Evolutionary conservation across 2,329 filamentous ascomycete genomes (phyloP).

Genomic region (Monilinia fructigena): DNA sequence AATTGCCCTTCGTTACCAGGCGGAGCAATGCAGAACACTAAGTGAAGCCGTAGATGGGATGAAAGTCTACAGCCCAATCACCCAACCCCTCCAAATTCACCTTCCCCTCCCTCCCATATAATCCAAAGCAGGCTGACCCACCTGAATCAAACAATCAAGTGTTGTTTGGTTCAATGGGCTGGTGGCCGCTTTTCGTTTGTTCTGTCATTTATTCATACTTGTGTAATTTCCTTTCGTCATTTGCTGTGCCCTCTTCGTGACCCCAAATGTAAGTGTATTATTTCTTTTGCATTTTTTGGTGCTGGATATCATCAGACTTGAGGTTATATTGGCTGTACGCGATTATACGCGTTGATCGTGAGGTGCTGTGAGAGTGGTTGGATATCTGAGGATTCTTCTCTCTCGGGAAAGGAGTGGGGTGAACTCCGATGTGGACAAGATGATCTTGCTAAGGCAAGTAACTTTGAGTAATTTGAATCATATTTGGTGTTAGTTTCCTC

Average conservation of each 20-base stretch:
- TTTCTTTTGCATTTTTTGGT: conserved; percentile 7
- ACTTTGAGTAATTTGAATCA: neutral
- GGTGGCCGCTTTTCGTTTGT: conserved; percentile 1
- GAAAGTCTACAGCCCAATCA: conserved; percentile 2
- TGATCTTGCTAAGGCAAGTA: neutral
- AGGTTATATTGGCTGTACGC: neutral
- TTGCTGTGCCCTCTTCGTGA: neutral
- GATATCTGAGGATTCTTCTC: neutral
- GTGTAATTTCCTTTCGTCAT: no score
- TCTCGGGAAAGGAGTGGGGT: neutral
- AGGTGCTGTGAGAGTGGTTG: neutral
- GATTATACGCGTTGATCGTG: neutral
- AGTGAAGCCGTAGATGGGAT: neutral
- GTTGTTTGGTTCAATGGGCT: conserved; percentile 1
- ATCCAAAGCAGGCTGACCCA: neutral
- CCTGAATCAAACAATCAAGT: neutral
- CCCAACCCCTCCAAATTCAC: neutral
- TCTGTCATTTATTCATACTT: neutral
- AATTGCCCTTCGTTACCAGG: neutral
- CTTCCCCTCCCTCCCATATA: neutral
- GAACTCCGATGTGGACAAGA: neutral
- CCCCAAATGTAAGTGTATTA: conserved; percentile 1
- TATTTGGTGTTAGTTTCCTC: neutral
- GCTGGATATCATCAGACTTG: neutral
- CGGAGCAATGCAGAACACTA: neutral